Percentiles rank a stretch among this genome's conserved stretches.
These are phyloP conservation scores for Turnera subulata DNA, from an alignment of 345 rosid species.

Conservation along the genomic window DNA sequence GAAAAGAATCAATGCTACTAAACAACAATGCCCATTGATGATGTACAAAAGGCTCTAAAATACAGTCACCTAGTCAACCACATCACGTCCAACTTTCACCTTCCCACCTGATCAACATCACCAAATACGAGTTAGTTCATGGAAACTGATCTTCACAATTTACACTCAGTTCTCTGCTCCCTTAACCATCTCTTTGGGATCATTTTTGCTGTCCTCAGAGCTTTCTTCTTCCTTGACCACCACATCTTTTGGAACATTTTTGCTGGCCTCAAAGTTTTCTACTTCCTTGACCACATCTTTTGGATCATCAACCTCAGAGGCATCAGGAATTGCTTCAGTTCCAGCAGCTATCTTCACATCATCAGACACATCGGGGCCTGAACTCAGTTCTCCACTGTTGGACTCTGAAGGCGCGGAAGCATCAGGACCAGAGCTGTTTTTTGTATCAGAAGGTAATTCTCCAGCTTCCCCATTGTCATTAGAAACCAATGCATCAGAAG, in stretches of 20 bases:
- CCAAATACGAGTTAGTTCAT: slow-evolving; percentile 5
- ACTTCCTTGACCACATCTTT: not conserved
- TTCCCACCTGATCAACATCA: slow-evolving; percentile 8
- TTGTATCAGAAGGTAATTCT: not conserved
- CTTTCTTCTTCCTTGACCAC: slow-evolving; percentile 9
- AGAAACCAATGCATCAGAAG: slow-evolving; percentile 7
- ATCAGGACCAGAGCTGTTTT: slow-evolving; percentile 10
- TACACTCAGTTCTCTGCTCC: slow-evolving; percentile 15
- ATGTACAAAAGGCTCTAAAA: slow-evolving; percentile 15
- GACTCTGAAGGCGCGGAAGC: slow-evolving; percentile 20
- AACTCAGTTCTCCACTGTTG: slow-evolving; percentile 12
- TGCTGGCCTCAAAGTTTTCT: slow-evolving; percentile 13
- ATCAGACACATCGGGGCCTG: slow-evolving; percentile 17
- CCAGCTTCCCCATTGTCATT: slow-evolving; percentile 6
- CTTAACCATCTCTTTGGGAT: slow-evolving; percentile 4
- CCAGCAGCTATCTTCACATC: slow-evolving; percentile 4
- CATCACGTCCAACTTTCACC: not conserved
- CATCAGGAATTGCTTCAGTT: slow-evolving; percentile 5
- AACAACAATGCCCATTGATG: slow-evolving; percentile 11
- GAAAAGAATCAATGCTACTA: slow-evolving; percentile 15
- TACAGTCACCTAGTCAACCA: slow-evolving; percentile 15
- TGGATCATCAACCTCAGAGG: not conserved
- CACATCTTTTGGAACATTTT: slow-evolving; percentile 16
- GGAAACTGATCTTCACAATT: not conserved
- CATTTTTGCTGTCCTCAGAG: slow-evolving; percentile 21